These are phyloP conservation scores for Verruconis gallopava DNA, from an alignment of 2,329 filamentous ascomycete species.

Conservation along the genomic window DNA sequence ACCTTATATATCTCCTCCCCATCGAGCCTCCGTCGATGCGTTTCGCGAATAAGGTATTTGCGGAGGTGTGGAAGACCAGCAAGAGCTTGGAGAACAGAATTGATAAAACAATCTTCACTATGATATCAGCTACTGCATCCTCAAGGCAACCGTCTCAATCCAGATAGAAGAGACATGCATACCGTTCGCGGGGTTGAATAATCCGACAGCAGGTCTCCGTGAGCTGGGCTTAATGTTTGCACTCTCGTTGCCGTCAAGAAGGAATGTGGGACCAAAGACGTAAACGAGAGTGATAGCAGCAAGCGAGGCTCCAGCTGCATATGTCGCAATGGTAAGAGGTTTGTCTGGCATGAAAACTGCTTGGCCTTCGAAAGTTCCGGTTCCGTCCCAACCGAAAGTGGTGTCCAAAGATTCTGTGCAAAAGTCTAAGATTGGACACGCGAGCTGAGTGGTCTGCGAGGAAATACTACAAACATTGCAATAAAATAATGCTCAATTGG, in stretches of 20 bases:
- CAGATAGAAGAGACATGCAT: neutral
- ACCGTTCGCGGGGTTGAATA: conserved; percentile 78
- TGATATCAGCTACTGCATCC: neutral
- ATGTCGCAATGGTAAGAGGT: conserved; percentile 71
- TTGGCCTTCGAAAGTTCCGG: too few relatives aligned
- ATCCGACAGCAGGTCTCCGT: conserved; percentile 42
- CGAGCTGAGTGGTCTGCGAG: too few relatives aligned
- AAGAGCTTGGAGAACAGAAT: conserved; percentile 85
- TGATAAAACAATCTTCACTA: conserved; percentile 55
- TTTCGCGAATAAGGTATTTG: conserved; percentile 83
- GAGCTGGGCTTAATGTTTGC: conserved; percentile 1
- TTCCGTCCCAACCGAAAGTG: too few relatives aligned
- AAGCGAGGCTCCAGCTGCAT: conserved; percentile 88
- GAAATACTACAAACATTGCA: too few relatives aligned
- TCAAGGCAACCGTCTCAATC: too few relatives aligned
- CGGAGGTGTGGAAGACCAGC: conserved; percentile 82
- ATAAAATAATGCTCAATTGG: too few relatives aligned
- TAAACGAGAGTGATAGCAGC: conserved; percentile 92
- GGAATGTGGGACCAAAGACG: conserved; percentile 94
- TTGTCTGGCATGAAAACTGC: conserved; percentile 56
- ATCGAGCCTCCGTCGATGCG: conserved; percentile 70
- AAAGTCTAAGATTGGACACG: too few relatives aligned
- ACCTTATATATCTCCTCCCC: conserved; percentile 61
- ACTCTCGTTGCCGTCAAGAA: conserved; percentile 77
- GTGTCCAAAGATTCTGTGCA: too few relatives aligned